A percentile compares a stretch with the other conserved stretches of the same genome.
Conservation (phyloP, 2,329 filamentous ascomycete species). For the Neonectria ditissima region DNA sequence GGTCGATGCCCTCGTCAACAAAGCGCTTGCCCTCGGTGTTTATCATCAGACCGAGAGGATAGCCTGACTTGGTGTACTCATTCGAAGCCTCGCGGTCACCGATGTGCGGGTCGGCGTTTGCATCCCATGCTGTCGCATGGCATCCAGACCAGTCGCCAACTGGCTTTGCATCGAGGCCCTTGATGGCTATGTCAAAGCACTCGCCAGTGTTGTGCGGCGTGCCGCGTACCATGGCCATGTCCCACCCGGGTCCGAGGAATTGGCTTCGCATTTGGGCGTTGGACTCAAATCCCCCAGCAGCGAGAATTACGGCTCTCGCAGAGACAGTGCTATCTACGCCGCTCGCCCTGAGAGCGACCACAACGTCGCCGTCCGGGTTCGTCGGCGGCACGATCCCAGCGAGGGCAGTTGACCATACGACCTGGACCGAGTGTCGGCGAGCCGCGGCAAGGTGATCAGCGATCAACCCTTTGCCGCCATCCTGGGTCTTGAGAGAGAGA, state of each 20-base stretch:
- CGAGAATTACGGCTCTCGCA: slow-evolving; percentile 61
- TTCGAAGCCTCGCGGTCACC: slow-evolving; percentile 72
- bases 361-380: slow-evolving; percentile 37
- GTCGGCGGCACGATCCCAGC: slow-evolving; percentile 50
- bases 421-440: slow-evolving; percentile 53
- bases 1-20: slow-evolving; percentile 74
- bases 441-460: slow-evolving; percentile 60
- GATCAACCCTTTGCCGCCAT: slow-evolving; percentile 71
- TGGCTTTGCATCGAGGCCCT: slow-evolving; percentile 61
- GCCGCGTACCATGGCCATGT: slow-evolving; percentile 45
- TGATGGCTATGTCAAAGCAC: slow-evolving; percentile 64
- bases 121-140: slow-evolving; percentile 75
- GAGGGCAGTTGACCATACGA: slow-evolving; percentile 61
- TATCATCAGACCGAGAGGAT: slow-evolving; percentile 74
- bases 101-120: slow-evolving; percentile 64
- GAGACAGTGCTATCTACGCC: slow-evolving; percentile 46
- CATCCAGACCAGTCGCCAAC: slow-evolving; percentile 73
- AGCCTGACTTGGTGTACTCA: slow-evolving; percentile 76
- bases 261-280: slow-evolving; percentile 68
- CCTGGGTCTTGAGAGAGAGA: slow-evolving; percentile 67
- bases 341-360: slow-evolving; percentile 45
- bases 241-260: slow-evolving; percentile 55
- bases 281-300: slow-evolving; percentile 73
- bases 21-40: slow-evolving; percentile 70
- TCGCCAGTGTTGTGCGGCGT: slow-evolving; percentile 75